phyloP scores from a whole-genome alignment of 2,329 filamentous ascomycete genomes.

The Pestalotiopsis sp. region DNA sequence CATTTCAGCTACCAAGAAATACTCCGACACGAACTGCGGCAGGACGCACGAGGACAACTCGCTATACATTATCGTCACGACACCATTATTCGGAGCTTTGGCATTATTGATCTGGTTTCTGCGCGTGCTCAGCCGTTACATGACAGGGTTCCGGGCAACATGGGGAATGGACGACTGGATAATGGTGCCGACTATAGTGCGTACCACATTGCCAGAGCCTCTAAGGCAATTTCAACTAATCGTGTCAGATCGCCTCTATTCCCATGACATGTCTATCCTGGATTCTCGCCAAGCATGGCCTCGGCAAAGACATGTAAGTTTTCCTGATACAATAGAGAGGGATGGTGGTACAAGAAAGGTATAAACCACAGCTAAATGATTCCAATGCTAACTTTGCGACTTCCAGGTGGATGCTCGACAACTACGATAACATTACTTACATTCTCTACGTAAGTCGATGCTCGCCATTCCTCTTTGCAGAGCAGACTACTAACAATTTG shows the following conservation, averaged over 20 bases:
- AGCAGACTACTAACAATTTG: neutral
- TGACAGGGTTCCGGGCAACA: neutral
- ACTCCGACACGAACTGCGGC: neutral
- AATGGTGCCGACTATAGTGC: neutral
- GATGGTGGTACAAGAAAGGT: too few relatives aligned
- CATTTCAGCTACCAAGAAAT: neutral
- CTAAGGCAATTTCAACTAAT: neutral
- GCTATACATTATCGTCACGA: neutral
- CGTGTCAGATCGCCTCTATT: neutral
- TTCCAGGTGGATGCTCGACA: neutral
- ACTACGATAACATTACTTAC: neutral
- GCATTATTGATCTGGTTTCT: neutral
- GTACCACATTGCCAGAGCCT: neutral
- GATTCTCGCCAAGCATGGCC: slow-evolving; percentile 2
- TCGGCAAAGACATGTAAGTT: slow-evolving; percentile 4
- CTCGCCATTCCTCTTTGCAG: neutral
- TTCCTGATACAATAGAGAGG: too few relatives aligned
- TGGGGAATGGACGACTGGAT: slow-evolving; percentile 8
- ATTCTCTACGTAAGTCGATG: neutral
- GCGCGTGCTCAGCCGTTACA: neutral
- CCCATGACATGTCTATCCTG: neutral
- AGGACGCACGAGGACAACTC: neutral
- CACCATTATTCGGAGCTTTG: neutral
- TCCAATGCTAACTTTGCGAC: too few relatives aligned
- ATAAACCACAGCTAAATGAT: too few relatives aligned